A percentile compares a stretch with the other conserved stretches of the same genome.
Evolutionary conservation across 495 filamentous ascomycete genomes (phyloP).

Genomic region (Penicillium nucicola): DNA sequence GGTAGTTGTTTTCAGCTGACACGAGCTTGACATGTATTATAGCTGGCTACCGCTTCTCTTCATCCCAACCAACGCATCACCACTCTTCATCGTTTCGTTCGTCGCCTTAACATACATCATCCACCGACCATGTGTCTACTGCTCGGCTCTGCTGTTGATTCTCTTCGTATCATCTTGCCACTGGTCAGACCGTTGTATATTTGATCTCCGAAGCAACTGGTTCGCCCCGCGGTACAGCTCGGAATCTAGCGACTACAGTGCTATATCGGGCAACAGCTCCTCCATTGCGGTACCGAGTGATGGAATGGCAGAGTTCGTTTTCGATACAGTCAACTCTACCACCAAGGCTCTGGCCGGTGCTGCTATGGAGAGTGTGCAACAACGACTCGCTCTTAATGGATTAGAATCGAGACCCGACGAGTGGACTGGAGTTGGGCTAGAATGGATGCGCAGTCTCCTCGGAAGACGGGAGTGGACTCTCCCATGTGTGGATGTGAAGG

Average conservation of each 20-base stretch:
- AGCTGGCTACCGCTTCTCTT: slow-evolving; percentile 45
- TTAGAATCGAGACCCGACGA: slow-evolving; percentile 36
- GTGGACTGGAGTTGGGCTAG: slow-evolving; percentile 78
- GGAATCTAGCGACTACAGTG: slow-evolving; percentile 15
- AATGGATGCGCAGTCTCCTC: slow-evolving; percentile 75
- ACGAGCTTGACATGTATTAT: slow-evolving; percentile 40
- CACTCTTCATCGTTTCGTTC: slow-evolving; percentile 86
- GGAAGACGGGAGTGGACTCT: slow-evolving; percentile 78
- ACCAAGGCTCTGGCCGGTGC: slow-evolving; percentile 63
- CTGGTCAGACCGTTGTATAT: slow-evolving; percentile 88
- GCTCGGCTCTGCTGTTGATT: slow-evolving; percentile 81
- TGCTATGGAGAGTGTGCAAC: slow-evolving; percentile 60
- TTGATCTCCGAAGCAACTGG: slow-evolving; percentile 80
- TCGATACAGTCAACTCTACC: slow-evolving; percentile 64
- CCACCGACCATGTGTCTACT: slow-evolving; percentile 87
- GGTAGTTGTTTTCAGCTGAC: background rate
- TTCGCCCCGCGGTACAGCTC: slow-evolving; percentile 63
- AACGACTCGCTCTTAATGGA: slow-evolving; percentile 35
- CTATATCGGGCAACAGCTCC: slow-evolving; percentile 17
- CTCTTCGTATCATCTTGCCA: slow-evolving; percentile 87
- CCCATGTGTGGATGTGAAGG: slow-evolving; percentile 78
- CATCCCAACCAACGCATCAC: slow-evolving; percentile 68
- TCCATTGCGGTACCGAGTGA: slow-evolving; percentile 21
- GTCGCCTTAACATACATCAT: slow-evolving; percentile 87
- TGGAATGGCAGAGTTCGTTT: slow-evolving; percentile 48